Evolutionary conservation across 352 stramenopile genomes (phyloP).

Genomic region (Phytophthora vignae): DNA sequence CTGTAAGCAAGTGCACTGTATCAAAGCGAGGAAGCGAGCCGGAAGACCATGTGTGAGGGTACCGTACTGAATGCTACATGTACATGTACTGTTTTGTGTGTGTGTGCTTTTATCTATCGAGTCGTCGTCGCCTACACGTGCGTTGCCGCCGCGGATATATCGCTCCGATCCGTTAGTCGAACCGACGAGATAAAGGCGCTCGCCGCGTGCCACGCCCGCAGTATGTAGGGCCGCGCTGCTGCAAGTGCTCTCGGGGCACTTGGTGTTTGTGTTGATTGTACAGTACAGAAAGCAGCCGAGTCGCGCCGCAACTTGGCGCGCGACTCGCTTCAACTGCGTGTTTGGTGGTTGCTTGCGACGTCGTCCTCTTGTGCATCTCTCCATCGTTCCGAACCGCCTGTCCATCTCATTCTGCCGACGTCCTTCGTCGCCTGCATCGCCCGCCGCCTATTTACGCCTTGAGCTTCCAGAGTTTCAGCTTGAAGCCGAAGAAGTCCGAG

Average conservation of each 20-base stretch:
- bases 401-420: slow-evolving; percentile 29
- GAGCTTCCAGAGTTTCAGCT: slow-evolving; percentile 92
- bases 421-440: not conserved
- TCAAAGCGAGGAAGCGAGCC: not conserved
- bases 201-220: not conserved
- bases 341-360: not conserved
- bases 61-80: slow-evolving; percentile 8
- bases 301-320: slow-evolving; percentile 4
- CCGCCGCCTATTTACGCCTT: slow-evolving; percentile 55
- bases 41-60: slow-evolving; percentile 14
- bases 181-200: slow-evolving; percentile 21
- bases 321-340: slow-evolving; percentile 20
- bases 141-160: slow-evolving; percentile 8
- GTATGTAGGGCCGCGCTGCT: not conserved
- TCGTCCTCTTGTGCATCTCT: slow-evolving; percentile 26
- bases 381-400: slow-evolving; percentile 31
- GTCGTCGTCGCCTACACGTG: slow-evolving; percentile 10
- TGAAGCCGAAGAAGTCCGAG: slow-evolving; percentile 93
- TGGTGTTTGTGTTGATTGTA: slow-evolving; percentile 2
- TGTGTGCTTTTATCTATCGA: slow-evolving; percentile 28
- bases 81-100: no score
- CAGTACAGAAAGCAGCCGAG: slow-evolving; percentile 28
- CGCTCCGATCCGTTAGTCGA: slow-evolving; percentile 7
- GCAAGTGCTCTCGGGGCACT: slow-evolving; percentile 16
- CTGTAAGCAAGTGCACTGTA: not conserved